phyloP scores from a whole-genome alignment of 805 yeast genomes.

The Teunomyces gatunensis region DNA sequence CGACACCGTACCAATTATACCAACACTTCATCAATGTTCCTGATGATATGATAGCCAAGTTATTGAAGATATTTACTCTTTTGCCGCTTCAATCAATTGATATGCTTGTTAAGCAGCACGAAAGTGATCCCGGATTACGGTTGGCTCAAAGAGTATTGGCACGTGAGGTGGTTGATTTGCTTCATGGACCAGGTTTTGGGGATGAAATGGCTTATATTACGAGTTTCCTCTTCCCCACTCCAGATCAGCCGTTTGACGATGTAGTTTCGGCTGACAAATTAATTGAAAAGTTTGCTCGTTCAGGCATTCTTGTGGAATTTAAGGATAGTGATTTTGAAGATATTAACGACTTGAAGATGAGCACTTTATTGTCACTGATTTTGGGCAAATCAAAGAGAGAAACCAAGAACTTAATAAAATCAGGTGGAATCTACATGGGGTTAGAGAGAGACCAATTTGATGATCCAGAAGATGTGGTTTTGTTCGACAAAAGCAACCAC shows the following conservation, averaged over 20 bases:
- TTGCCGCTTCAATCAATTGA: constrained; percentile 64
- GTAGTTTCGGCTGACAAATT: constrained; percentile 48
- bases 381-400: constrained; percentile 53
- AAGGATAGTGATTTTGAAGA: constrained; percentile 23
- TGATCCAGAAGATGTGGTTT: constrained; percentile 48
- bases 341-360: constrained; percentile 42
- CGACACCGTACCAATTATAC: constrained; percentile 77
- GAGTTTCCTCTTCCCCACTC: constrained; percentile 61
- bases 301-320: constrained; percentile 48
- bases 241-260: constrained; percentile 48
- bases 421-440: constrained; percentile 77
- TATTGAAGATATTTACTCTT: constrained; percentile 76
- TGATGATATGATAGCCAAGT: constrained; percentile 69
- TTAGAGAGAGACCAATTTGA: constrained; percentile 49
- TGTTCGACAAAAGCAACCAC: constrained; percentile 44
- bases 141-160: constrained; percentile 79
- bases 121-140: constrained; percentile 57
- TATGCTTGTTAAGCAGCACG: constrained; percentile 51
- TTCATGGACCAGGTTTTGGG: constrained; percentile 82
- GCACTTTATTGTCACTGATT: constrained; percentile 50
- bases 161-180: constrained; percentile 76
- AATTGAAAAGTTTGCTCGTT: constrained; percentile 53
- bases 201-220: constrained; percentile 65
- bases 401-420: constrained; percentile 56
- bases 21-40: constrained; percentile 80